phyloP scores from a whole-genome alignment of 164 flowering plant species.

The Houttuynia cordata region DNA sequence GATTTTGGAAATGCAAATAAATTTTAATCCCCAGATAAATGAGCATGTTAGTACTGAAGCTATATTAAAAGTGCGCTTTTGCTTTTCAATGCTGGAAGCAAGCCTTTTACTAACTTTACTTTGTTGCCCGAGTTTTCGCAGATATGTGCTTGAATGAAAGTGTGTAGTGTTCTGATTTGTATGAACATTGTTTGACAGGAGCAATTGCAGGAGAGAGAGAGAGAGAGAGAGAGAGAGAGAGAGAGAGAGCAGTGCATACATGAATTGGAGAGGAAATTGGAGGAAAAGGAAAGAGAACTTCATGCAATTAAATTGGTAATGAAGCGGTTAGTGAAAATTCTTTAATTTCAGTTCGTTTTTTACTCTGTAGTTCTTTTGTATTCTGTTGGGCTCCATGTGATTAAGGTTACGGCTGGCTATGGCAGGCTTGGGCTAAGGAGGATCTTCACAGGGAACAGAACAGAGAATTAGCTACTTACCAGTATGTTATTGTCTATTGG shows the following conservation, averaged over 20 bases:
- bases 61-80: constrained; percentile 50
- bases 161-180: not conserved
- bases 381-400: not conserved
- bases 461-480: constrained; percentile 64
- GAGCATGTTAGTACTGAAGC: constrained; percentile 47
- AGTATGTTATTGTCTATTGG: constrained; percentile 25
- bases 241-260: constrained; percentile 43
- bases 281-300: constrained; percentile 79
- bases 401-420: constrained; percentile 1
- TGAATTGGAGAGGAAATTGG: constrained; percentile 63
- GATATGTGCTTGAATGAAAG: not conserved
- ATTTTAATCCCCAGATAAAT: constrained; percentile 52
- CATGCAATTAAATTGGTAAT: constrained; percentile 62
- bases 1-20: constrained; percentile 54
- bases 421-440: constrained; percentile 94
- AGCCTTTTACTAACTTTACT: not conserved
- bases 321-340: constrained; percentile 54
- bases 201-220: constrained; percentile 64
- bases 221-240: too few relatives aligned
- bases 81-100: not conserved
- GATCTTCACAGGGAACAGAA: constrained; percentile 84
- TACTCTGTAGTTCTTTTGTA: not conserved
- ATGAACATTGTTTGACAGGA: constrained; percentile 33
- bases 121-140: too few relatives aligned
- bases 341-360: not conserved